phyloP scores from a whole-genome alignment of 2,329 filamentous ascomycete genomes.

The Colletotrichum higginsianum region DNA sequence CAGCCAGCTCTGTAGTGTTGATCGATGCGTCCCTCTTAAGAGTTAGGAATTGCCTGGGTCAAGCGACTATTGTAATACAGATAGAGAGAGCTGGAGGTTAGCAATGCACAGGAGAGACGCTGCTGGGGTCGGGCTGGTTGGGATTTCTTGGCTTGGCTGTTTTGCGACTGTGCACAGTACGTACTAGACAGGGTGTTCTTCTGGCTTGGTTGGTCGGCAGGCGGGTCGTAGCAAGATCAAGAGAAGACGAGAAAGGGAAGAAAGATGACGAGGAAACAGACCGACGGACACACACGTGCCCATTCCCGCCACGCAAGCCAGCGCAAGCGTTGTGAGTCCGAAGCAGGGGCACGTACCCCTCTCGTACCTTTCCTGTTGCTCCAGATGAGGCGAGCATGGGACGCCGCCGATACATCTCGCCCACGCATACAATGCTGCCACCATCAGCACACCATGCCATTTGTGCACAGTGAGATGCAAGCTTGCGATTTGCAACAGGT shows the following conservation, averaged over 20 bases:
- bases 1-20: conserved; percentile 42
- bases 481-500: no score
- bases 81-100: conserved; percentile 2
- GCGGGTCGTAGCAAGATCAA: no score
- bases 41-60: not conserved
- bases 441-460: conserved; percentile 14
- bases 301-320: no score
- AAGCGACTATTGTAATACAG: conserved; percentile 16
- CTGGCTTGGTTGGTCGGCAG: no score
- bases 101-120: not conserved
- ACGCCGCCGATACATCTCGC: conserved; percentile 14
- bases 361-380: not conserved
- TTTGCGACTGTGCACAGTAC: not conserved
- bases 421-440: conserved; percentile 17
- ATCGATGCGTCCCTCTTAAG: conserved; percentile 37
- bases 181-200: no score
- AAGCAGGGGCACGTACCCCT: conserved; percentile 4
- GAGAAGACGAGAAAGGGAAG: no score
- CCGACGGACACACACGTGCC: no score
- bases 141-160: not conserved
- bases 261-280: no score
- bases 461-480: no score
- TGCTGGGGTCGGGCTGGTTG: not conserved
- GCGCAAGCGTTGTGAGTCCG: not conserved
- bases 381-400: not conserved